Base-by-base conservation (phyloP, 495 filamentous ascomycete species). In the Lepidopterella palustris region DNA sequence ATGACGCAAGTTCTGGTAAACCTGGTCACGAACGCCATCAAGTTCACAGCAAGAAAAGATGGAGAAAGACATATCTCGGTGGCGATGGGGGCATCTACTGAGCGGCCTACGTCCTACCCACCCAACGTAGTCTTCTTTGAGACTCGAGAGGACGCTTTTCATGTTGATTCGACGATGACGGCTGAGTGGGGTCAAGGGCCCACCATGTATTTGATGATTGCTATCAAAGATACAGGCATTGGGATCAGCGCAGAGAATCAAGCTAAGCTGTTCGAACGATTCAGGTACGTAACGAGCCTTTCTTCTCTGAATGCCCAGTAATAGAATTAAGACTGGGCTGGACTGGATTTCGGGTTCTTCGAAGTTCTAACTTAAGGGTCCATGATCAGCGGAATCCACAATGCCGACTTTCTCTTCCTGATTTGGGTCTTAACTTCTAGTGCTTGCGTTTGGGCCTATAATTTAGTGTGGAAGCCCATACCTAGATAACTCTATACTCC, bases 1-100 rank as follows among this genome's bases (percentile, higher is more conserved):
- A 65, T 74, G 29, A 64, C 60, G 11, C 72, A 74, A 56, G 67
- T 74, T 0, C 56, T 74, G 18, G 63, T 73, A 24, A 74, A 74
- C 59, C 61, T 74, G 4, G 57, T 74, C 11, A 70, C 67, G 20
- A 74, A 72, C 50, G 69, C 72, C 0, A 72, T 74, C 55, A 74
- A 74, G 50, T 74, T 74, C 59, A 74, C 72, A 0, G 60, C 68
- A 11, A 66, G 39, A 50, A 65, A 59, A 39, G 10, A 60, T 6
- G 71, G 69, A 5, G 57, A 67, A 42, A 68, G 64, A 52, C 40
- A 65, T 21, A 65, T 72, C 21, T 61, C 60, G 0, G 63, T 73
- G 24, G 54, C 45, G 0, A 59, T 74, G 47, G 69, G 64, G 8
- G 72, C 68, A 29, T 65, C 62, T 8, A 21, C 42, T 23, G 42